These are phyloP conservation scores for Teratosphaeria destructans DNA, from an alignment of 2,329 filamentous ascomycete species.

Conservation along the genomic window DNA sequence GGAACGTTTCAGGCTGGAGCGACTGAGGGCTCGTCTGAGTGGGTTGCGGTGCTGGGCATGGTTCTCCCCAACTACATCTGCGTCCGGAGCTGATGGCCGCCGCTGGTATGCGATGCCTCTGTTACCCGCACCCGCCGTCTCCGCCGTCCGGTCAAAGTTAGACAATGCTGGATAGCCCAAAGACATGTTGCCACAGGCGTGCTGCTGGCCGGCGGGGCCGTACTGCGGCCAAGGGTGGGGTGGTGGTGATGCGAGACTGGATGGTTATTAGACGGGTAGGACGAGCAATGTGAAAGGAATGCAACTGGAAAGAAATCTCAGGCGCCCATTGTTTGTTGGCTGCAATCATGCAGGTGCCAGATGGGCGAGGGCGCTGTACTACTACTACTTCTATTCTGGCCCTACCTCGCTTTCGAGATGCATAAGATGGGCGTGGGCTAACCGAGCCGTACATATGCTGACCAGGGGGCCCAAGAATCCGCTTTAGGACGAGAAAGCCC, in stretches of 20 bases:
- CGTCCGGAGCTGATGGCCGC: constrained; percentile 6
- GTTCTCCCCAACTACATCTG: constrained; percentile 2
- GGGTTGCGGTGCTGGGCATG: constrained; percentile 2
- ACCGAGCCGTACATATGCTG: neutral
- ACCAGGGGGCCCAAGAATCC: neutral
- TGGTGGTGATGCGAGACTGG: neutral
- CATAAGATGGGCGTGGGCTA: neutral
- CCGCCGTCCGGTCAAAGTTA: constrained; percentile 32
- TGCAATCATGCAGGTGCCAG: neutral
- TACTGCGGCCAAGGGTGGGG: neutral
- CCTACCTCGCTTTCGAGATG: neutral
- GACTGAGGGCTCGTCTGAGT: constrained; percentile 6
- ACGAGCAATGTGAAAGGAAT: neutral
- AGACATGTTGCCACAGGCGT: constrained; percentile 24
- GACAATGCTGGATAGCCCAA: constrained; percentile 32
- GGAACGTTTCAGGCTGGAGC: neutral
- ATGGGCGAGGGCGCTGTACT: neutral
- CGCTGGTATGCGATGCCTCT: constrained; percentile 19
- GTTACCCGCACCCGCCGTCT: constrained; percentile 26
- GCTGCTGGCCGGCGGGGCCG: neutral
- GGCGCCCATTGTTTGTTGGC: neutral
- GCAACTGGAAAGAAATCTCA: neutral
- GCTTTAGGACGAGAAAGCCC: neutral
- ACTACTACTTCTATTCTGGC: neutral
- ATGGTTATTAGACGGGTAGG: neutral